These are phyloP conservation scores for Cryptococcus sp. DNA, from an alignment of 1,284 basidiomycete genomes.

Conservation along the genomic window DNA sequence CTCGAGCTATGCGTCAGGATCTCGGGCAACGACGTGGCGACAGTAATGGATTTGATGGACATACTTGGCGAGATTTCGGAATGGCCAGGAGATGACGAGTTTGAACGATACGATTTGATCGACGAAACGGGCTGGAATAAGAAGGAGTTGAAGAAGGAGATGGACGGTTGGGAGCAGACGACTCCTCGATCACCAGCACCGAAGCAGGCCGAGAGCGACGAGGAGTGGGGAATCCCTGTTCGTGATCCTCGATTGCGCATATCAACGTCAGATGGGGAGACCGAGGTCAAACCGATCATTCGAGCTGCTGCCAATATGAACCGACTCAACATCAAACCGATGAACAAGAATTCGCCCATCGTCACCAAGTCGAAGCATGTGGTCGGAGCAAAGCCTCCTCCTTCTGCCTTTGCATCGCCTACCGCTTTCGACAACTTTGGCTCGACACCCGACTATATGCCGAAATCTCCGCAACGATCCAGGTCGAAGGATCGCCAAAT, in stretches of 20 bases:
- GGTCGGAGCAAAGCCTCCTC: constrained; percentile 14
- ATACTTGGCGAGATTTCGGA: constrained; percentile 31
- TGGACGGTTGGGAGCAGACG: not conserved
- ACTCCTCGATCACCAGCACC: too few relatives aligned
- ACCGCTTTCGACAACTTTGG: constrained; percentile 26
- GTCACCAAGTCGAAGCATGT: too few relatives aligned
- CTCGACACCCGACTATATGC: constrained; percentile 2
- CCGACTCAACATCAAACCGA: not conserved
- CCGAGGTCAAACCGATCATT: not conserved
- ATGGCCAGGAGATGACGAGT: constrained; percentile 32
- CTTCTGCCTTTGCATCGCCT: constrained; percentile 12
- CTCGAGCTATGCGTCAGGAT: constrained; percentile 32
- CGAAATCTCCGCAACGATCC: not conserved
- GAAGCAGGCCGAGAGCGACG: too few relatives aligned
- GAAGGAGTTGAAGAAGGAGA: not conserved
- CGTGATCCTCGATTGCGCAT: too few relatives aligned
- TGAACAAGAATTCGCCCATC: not conserved
- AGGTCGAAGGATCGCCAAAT: constrained; percentile 6
- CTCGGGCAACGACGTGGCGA: constrained; percentile 30
- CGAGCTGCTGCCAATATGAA: not conserved
- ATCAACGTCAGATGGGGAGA: too few relatives aligned
- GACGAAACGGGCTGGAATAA: too few relatives aligned
- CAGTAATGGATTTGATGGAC: constrained; percentile 41
- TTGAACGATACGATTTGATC: constrained; percentile 8
- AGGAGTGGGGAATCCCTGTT: too few relatives aligned